phyloP scores from a whole-genome alignment of 2,329 filamentous ascomycete species.

The Curvularia eragrostidis region DNA sequence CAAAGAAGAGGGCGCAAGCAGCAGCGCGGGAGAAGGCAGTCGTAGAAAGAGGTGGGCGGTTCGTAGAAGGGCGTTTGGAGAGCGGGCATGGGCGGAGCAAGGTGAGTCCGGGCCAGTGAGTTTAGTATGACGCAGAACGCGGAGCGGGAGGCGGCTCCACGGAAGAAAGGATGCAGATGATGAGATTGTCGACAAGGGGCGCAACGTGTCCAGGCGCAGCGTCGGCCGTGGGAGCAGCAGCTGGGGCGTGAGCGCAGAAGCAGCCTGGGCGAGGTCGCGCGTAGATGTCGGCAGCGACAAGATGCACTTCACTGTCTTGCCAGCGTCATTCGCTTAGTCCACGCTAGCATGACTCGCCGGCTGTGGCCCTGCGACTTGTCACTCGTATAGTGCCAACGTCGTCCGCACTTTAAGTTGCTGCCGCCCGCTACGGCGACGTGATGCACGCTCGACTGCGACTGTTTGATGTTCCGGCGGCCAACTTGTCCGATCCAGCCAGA shows the following conservation, averaged over 20 bases:
- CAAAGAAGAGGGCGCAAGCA: constrained; percentile 15
- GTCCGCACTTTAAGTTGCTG: constrained; percentile 4
- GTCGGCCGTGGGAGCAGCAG: neutral
- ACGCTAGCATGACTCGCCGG: constrained; percentile 21
- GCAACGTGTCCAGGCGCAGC: constrained; percentile 6
- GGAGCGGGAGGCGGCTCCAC: constrained; percentile 5
- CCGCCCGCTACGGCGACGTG: neutral
- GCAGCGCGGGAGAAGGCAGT: neutral
- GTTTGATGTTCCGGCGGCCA: neutral
- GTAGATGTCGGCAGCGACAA: constrained; percentile 19
- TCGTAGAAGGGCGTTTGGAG: constrained; percentile 11
- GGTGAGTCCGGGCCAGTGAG: constrained; percentile 8
- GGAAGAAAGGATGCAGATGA: neutral
- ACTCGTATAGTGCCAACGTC: constrained; percentile 10
- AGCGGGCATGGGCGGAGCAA: constrained; percentile 11
- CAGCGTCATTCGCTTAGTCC: constrained; percentile 20
- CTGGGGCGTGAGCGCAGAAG: constrained; percentile 1
- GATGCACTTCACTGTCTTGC: constrained; percentile 21
- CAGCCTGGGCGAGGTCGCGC: constrained; percentile 12
- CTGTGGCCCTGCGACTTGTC: constrained; percentile 5
- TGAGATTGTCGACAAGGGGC: neutral
- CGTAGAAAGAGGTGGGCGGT: constrained; percentile 12
- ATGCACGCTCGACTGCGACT: neutral
- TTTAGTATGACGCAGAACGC: constrained; percentile 12
- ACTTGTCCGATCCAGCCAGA: neutral